Percentiles rank a stretch among this genome's conserved stretches.
These are phyloP conservation scores for Leishmania lainsoni DNA, from an alignment of 208 protist genomes.

Conservation along the genomic window DNA sequence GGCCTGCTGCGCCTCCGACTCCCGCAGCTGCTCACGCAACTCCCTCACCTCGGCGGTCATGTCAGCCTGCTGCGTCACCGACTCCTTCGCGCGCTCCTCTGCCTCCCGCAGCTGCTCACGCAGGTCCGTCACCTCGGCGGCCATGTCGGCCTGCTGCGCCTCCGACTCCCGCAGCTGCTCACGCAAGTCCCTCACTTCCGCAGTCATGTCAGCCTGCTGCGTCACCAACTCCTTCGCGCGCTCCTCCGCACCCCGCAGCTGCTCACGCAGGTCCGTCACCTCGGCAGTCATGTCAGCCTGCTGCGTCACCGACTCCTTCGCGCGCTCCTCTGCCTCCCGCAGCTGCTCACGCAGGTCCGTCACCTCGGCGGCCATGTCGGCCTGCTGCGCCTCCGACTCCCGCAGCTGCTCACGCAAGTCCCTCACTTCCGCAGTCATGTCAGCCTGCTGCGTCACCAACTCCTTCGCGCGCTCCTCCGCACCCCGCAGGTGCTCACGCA, in stretches of 20 bases:
- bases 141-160: constrained; percentile 12
- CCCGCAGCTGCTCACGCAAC: not conserved
- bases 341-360: constrained; percentile 12
- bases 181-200: constrained; percentile 19
- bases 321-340: constrained; percentile 1
- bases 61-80: not conserved
- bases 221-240: constrained; percentile 34
- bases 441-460: not conserved
- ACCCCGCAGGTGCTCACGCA: constrained; percentile 29
- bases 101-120: too few relatives aligned
- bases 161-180: constrained; percentile 13
- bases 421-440: too few relatives aligned
- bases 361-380: constrained; percentile 5
- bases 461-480: not conserved
- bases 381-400: not conserved
- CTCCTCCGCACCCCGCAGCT: not conserved
- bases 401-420: constrained; percentile 14
- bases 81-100: constrained; percentile 16
- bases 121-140: constrained; percentile 10
- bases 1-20: not conserved
- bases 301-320: not conserved
- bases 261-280: not conserved
- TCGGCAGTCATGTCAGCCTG: not conserved
- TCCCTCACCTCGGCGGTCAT: not conserved
- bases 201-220: constrained; percentile 39